Base-by-base conservation (phyloP, 352 stramenopile genomes). In the Phytophthora podocarpi region DNA sequence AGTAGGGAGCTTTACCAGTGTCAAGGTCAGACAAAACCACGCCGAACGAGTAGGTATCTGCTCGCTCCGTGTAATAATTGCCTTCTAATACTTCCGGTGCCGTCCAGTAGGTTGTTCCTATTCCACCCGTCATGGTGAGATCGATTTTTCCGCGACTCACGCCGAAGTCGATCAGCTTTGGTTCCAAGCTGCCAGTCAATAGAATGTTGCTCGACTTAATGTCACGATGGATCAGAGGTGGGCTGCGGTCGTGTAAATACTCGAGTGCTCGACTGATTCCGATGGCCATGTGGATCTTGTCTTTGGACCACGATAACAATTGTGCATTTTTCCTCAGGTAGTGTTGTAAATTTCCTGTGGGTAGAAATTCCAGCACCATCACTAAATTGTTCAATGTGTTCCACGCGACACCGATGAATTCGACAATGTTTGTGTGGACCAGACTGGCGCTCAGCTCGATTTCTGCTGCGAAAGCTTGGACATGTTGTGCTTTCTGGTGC, bases 91-190 rank as follows among this genome's bases (percentile, higher is more conserved):
- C 57, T 55, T 96, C 87, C 0, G 86, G 87, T 20, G 56, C 60
- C 8, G 60, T 69, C 59, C 53, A 68, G 53, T 58, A 69, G 0
- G 60, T 37, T 6, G 87, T 96, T 9, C 87, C 87, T 16, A 91
- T 86, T n/a, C 82, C 82, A 0, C 82, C 40, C 69, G 76, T 70
- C 90, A 84, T 47, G 36, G 61, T 65, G 15, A 52, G 16, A 16
- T 68, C 60, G 23, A 49, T 45, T 1, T 35, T 30, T 26, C 34
- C 59, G 12, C 59, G 82, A 13, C 66, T 82, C 67, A 94, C 61
- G 43, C 87, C 89, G 72, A 97, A 96, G 69, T 97, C 87, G 35
- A 85, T 91, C 30, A 96, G 53, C 32, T 87, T 83, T 23, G 91
- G 76, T 16, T 88, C 63, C 4, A 90, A 74, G 3, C 71, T 24